Evolutionary conservation across 345 rosid genomes (phyloP), one percentile per base, ranked within the genome.

Genomic region (Mercurialis annua): DNA sequence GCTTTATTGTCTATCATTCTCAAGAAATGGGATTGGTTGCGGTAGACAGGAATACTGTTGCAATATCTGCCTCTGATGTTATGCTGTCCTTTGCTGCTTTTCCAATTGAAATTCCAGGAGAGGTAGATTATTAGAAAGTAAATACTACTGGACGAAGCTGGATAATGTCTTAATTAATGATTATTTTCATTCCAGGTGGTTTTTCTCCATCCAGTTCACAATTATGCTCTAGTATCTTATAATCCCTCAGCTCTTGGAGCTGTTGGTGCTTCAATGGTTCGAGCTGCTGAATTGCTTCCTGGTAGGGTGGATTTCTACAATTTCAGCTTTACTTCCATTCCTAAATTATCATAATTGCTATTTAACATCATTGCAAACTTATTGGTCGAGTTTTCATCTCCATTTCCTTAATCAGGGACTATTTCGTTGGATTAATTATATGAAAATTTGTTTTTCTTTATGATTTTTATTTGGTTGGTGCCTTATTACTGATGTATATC

Each of bases 21-120:
- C 62, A 82, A 30, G 80, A 69, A 81, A 81, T 91, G 95, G 99
- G 99, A 64, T 82, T 94, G 84, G 96, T 87, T 64, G 94, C 81
- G 47, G 96, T 94, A 74, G 99, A 94, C 81, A 91, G 82, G 83
- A 91, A 89, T 77, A 94, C 96, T 6, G 97, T 91, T 65, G 86
- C 97, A 27, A 80, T 89, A 73, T 82, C 93, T 76, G 77, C 89
- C n/a, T 89, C 92, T 46, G 99, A 94, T 74, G 90, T 94, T 85
- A 89, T 94, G 90, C 69, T 94, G 77, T 91, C 99, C 21, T 94
- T 94, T 73, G 92, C 99, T 73, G 99, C 97, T 63, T 91, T 81
- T 77, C 97, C 99, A 31, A 84, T 91, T 73, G 99, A 94, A 85
- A 89, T 91, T 82, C 97, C 97, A 17, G 99, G 97, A 71, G 96